These are phyloP conservation scores for Clonostachys chloroleuca DNA, from an alignment of 2,329 filamentous ascomycete species.

Conservation along the genomic window DNA sequence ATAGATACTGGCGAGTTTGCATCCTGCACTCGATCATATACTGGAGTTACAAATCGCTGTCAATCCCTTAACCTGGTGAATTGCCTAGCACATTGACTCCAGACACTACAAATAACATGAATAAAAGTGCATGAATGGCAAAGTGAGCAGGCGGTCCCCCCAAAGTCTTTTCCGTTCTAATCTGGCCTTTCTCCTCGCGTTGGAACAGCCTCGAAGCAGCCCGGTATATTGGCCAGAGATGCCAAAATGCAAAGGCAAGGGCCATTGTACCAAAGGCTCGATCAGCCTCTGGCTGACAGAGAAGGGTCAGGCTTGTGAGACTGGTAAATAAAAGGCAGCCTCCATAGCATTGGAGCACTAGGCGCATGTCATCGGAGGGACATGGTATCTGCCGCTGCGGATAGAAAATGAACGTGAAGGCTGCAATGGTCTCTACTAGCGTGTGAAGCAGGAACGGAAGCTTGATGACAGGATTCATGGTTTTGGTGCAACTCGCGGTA, in stretches of 20 bases:
- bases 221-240: constrained; percentile 40
- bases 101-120: constrained; percentile 22
- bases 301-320: constrained; percentile 31
- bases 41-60: too few species aligned
- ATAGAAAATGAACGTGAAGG: constrained; percentile 35
- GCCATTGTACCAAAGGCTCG: constrained; percentile 24
- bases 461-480: constrained; percentile 6
- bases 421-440: constrained; percentile 35
- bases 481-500: neutral
- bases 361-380: constrained; percentile 27
- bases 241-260: constrained; percentile 39
- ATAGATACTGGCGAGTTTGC: too few species aligned
- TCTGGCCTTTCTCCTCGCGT: constrained; percentile 6
- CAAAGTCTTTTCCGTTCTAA: constrained; percentile 18
- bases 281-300: constrained; percentile 20
- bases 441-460: constrained; percentile 30
- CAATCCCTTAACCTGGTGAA: too few species aligned
- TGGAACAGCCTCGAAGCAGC: constrained; percentile 26
- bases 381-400: constrained; percentile 35
- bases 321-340: constrained; percentile 40
- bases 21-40: too few species aligned
- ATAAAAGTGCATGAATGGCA: constrained; percentile 29
- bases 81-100: too few species aligned
- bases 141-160: constrained; percentile 44
- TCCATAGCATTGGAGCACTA: constrained; percentile 42